These are phyloP conservation scores for Yarrowia galli DNA, from an alignment of 1,139 yeast genomes.

Conservation along the genomic window DNA sequence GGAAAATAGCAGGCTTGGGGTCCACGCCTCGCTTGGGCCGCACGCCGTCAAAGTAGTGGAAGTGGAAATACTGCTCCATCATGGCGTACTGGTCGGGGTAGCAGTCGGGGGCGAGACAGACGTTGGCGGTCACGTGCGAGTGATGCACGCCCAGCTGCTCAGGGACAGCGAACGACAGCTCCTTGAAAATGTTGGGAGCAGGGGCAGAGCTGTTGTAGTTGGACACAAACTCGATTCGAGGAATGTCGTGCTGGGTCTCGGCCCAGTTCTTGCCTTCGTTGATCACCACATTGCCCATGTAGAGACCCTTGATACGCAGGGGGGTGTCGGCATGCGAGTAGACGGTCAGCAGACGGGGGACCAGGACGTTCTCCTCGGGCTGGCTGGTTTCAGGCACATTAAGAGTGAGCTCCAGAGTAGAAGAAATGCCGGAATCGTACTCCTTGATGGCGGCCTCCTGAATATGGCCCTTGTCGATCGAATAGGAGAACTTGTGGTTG, in stretches of 20 bases:
- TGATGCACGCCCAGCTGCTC: conserved; percentile 37
- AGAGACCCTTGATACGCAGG: conserved; percentile 18
- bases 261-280: conserved; percentile 38
- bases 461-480: conserved; percentile 24
- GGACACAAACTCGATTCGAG: conserved; percentile 37
- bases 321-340: conserved; percentile 19
- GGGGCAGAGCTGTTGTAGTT: conserved; percentile 29
- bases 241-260: conserved; percentile 7
- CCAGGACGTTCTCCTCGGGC: not conserved
- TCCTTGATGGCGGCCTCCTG: conserved; percentile 25
- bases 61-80: conserved; percentile 35
- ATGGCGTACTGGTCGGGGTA: conserved; percentile 24
- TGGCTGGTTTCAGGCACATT: not conserved
- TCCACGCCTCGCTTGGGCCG: conserved; percentile 33
- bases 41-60: conserved; percentile 36
- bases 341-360: conserved; percentile 23
- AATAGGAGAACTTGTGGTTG: conserved; percentile 32
- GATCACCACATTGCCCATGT: conserved; percentile 34
- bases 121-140: conserved; percentile 22
- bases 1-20: conserved; percentile 27
- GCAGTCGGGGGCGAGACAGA: conserved; percentile 35
- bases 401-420: conserved; percentile 23
- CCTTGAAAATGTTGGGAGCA: conserved; percentile 9
- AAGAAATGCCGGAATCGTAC: conserved; percentile 15
- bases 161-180: conserved; percentile 30